Conservation (phyloP, 2,329 filamentous ascomycete genomes). For the Sphaerulina vaccinii region DNA sequence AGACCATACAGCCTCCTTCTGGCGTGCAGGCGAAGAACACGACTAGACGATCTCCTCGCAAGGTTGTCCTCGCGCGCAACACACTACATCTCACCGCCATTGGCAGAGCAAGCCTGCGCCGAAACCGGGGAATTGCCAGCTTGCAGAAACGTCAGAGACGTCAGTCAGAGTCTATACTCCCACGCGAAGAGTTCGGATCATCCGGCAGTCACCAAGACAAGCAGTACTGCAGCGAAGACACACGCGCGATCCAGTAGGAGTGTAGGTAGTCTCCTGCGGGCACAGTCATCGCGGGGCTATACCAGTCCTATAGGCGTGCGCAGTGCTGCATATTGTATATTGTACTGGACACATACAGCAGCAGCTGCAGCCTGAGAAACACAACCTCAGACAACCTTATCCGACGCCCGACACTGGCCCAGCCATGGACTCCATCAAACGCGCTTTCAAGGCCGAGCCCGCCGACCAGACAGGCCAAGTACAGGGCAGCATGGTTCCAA, state of each 20-base stretch:
- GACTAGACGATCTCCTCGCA: not conserved
- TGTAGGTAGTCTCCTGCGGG: not conserved
- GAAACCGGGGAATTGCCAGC: slow-evolving; percentile 6
- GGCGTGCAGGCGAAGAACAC: not conserved
- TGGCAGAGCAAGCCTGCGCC: slow-evolving; percentile 1
- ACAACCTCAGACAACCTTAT: slow-evolving; percentile 10
- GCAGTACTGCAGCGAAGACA: not conserved
- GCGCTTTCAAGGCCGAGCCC: slow-evolving; percentile 19
- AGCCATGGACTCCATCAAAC: slow-evolving; percentile 22
- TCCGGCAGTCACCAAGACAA: not conserved
- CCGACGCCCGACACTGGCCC: not conserved
- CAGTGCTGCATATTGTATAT: not conserved
- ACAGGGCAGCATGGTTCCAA: slow-evolving; percentile 12
- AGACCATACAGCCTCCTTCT: not conserved
- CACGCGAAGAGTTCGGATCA: not conserved
- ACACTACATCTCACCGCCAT: not conserved
- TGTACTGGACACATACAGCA: not conserved
- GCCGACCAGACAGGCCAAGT: slow-evolving; percentile 10
- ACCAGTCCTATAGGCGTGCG: not conserved
- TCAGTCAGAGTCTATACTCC: not conserved
- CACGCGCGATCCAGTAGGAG: not conserved
- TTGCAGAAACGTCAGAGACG: not conserved
- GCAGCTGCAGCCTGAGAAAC: no score
- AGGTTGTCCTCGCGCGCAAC: not conserved
- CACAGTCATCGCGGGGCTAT: not conserved